A percentile compares a stretch with the other conserved stretches of the same genome.
These are phyloP conservation scores for Trametopsis cervina DNA, from an alignment of 768 basidiomycete genomes.

Conservation along the genomic window DNA sequence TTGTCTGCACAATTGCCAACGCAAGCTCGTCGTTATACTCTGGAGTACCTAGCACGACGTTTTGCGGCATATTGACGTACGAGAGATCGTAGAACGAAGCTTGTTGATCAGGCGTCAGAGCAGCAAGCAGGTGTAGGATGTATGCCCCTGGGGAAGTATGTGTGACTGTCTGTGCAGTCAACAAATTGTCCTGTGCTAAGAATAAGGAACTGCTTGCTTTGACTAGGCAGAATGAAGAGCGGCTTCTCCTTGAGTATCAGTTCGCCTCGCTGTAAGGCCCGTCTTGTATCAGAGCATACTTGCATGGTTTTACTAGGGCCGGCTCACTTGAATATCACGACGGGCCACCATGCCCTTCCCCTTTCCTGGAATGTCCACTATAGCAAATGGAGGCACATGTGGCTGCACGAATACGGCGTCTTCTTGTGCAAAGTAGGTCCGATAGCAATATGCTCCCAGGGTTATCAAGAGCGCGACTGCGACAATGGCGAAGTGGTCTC, in stretches of 20 bases:
- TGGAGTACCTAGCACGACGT: conserved; percentile 29
- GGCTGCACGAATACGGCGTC: neutral
- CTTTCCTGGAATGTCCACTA: conserved; percentile 45
- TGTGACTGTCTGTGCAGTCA: conserved; percentile 8
- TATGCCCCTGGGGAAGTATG: conserved; percentile 31
- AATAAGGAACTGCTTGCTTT: conserved; percentile 30
- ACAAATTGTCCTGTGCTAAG: neutral
- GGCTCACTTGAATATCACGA: conserved; percentile 41
- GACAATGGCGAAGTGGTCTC: neutral
- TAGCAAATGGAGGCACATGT: conserved; percentile 23
- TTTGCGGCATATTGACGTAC: conserved; percentile 43
- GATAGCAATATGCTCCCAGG: conserved; percentile 5
- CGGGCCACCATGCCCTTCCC: conserved; percentile 49
- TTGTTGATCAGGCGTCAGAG: conserved; percentile 27
- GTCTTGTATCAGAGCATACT: neutral
- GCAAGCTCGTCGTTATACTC: conserved; percentile 35
- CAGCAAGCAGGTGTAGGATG: conserved; percentile 31
- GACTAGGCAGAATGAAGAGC: conserved; percentile 42
- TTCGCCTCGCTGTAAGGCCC: conserved; percentile 46
- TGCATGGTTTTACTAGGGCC: too few species aligned
- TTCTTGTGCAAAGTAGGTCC: conserved; percentile 1
- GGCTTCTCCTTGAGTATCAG: conserved; percentile 48
- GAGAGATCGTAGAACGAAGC: conserved; percentile 48
- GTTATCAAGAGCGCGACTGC: neutral
- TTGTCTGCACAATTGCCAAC: conserved; percentile 61